Evolutionary conservation across 2,329 filamentous ascomycete genomes (phyloP).

Genomic region (Juglanconis juglandina): DNA sequence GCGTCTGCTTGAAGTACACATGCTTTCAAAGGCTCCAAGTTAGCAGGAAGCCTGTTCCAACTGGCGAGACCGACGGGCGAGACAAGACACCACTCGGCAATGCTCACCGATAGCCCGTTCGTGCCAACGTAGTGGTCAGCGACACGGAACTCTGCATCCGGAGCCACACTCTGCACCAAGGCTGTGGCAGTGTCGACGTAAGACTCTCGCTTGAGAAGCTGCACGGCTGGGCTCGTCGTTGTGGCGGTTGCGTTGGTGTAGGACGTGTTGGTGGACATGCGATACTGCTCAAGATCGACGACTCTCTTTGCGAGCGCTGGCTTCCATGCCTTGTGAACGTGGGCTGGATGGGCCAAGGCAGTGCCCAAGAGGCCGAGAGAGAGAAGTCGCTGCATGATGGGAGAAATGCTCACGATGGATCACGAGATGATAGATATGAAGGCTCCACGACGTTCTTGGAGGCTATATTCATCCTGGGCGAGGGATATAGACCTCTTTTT

Average conservation of each 20-base stretch:
- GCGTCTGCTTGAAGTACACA: conserved; percentile 58
- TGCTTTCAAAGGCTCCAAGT: conserved; percentile 29
- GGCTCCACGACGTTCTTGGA: too few relatives aligned
- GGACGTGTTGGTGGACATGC: conserved; percentile 26
- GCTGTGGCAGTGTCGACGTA: conserved; percentile 43
- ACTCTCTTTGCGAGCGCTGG: conserved; percentile 19
- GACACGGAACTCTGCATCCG: conserved; percentile 44
- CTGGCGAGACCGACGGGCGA: too few relatives aligned
- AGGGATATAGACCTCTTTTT: too few relatives aligned
- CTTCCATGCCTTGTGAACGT: conserved; percentile 5
- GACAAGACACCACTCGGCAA: not conserved
- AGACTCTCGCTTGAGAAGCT: conserved; percentile 28
- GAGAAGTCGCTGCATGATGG: conserved; percentile 7
- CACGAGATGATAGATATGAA: not conserved
- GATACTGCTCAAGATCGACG: conserved; percentile 32
- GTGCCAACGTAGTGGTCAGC: conserved; percentile 51
- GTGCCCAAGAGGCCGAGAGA: conserved; percentile 10
- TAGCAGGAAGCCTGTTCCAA: not conserved
- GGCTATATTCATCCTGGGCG: too few relatives aligned
- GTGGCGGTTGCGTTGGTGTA: conserved; percentile 30
- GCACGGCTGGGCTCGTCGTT: conserved; percentile 22
- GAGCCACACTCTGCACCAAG: conserved; percentile 37
- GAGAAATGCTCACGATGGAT: not conserved
- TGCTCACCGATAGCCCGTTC: conserved; percentile 44
- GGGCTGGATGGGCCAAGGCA: conserved; percentile 9